Evolutionary conservation across 2,329 filamentous ascomycete species (phyloP).

Genomic region (Pyrenophora tritici-repentis): DNA sequence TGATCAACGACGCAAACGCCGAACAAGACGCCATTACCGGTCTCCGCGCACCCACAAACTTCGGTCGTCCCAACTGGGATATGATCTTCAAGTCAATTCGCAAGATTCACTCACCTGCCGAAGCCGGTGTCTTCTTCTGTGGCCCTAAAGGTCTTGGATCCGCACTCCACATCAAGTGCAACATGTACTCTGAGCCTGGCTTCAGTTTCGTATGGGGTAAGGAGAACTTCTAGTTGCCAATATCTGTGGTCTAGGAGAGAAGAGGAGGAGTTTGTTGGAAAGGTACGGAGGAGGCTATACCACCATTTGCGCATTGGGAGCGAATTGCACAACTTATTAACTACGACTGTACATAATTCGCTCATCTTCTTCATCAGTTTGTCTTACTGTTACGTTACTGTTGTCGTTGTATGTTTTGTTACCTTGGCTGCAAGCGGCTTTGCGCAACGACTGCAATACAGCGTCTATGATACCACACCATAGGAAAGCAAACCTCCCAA

Average conservation of each 20-base stretch:
- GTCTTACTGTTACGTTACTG: background rate
- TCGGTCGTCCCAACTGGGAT: conserved; percentile 87
- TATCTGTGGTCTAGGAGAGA: background rate
- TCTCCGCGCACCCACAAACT: conserved; percentile 80
- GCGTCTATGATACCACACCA: conserved; percentile 8
- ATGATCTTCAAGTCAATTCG: conserved; percentile 85
- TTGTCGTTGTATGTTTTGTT: background rate
- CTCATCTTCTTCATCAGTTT: conserved; percentile 3
- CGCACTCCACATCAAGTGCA: conserved; percentile 79
- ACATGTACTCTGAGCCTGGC: conserved; percentile 82
- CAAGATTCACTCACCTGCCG: conserved; percentile 62
- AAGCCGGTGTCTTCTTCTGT: conserved; percentile 69
- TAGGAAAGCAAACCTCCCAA: background rate
- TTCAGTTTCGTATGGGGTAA: conserved; percentile 72
- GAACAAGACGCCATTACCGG: conserved; percentile 86
- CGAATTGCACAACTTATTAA: conserved; percentile 19
- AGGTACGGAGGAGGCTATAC: conserved; percentile 10
- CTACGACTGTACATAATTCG: conserved; percentile 24
- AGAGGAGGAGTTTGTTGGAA: background rate
- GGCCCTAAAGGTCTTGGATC: conserved; percentile 80
- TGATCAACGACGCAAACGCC: conserved; percentile 87
- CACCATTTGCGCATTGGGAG: conserved; percentile 15
- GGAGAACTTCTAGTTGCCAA: conserved; percentile 64
- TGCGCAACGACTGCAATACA: background rate
- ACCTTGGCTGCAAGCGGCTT: conserved; percentile 12